phyloP scores from a whole-genome alignment of 2,329 filamentous ascomycete species.

The Teratosphaeria destructans region DNA sequence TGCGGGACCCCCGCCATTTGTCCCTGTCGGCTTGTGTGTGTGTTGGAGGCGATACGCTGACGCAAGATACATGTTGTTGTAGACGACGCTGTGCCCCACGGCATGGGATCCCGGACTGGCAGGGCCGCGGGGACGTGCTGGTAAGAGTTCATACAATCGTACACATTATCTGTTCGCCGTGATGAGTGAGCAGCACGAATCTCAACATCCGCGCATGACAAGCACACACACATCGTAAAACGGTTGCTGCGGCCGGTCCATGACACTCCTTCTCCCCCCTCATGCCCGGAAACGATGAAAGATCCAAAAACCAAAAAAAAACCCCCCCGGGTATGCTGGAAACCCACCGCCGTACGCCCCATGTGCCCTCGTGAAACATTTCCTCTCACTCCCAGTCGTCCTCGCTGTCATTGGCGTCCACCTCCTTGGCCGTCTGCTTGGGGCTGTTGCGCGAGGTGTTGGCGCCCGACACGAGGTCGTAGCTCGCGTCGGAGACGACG shows the following conservation, averaged over 20 bases:
- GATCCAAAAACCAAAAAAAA: background rate
- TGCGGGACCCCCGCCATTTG: too few relatives aligned
- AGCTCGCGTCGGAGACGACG: conserved; percentile 86
- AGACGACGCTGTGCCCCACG: too few relatives aligned
- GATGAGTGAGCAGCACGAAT: too few relatives aligned
- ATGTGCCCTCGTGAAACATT: background rate
- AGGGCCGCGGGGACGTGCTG: too few relatives aligned
- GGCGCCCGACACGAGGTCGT: conserved; percentile 74
- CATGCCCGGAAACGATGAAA: background rate
- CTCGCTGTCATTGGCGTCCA: conserved; percentile 18
- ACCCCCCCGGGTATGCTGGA: background rate
- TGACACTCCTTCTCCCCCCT: background rate
- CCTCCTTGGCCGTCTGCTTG: conserved; percentile 37
- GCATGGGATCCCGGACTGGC: too few relatives aligned
- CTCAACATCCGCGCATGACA: too few relatives aligned
- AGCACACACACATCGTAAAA: too few relatives aligned
- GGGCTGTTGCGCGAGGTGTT: conserved; percentile 57
- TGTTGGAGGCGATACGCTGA: too few relatives aligned
- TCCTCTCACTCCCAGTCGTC: conserved; percentile 27
- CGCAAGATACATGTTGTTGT: too few relatives aligned
- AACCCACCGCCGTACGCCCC: background rate
- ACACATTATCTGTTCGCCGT: too few relatives aligned
- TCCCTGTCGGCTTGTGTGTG: too few relatives aligned
- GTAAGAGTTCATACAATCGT: too few relatives aligned
- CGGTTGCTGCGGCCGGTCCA: background rate